Base-by-base conservation (phyloP, 768 basidiomycete species). In the Termitomyces bulborhizus region DNA sequence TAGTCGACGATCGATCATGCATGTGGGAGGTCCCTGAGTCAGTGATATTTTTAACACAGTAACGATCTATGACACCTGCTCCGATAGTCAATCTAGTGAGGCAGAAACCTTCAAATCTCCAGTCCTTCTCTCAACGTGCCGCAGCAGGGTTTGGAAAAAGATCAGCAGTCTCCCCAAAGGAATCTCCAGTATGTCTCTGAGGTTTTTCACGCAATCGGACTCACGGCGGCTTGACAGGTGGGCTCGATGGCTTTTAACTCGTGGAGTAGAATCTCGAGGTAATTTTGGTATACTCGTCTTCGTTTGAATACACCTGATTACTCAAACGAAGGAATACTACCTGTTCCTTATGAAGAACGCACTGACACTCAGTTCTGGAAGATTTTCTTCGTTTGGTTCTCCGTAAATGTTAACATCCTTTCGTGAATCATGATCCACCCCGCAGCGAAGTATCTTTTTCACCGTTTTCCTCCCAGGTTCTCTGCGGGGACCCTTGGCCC, bases 311-410 rank as follows among this genome's bases (percentile, higher is more conserved):
- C n/a, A 18, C 18, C 50, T 46, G 9, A 49, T 31, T 16, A 5
- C 9, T 27, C 12, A n/a, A 9, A 24, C 18, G 6, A 52, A 77
- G 84, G 85, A 0, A 80, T 81, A 36, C 66, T 75, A 26, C 87
- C 86, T 11, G 81, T 86, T 0, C 72, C 79, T 2, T 57, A 71
- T 12, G 78, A 82, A 43, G 74, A 82, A 53, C 77, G 86, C 39
- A 81, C 70, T 6, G 85, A 85, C 59, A 78, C 73, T 8, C 82
- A 82, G 49, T 81, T 80, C 62, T 79, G 72, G 68, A 87, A 88
- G 60, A 76, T 87, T 27, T 89, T 90, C 72, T 88, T 89, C 68
- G 75, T 88, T 8, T 90, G 85, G 84, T 84, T 90, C 63, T 81
- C 87, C 0, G 76, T 80, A 56, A 88, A 88, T 67, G 72, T 81